phyloP scores from a whole-genome alignment of 345 rosid species.

The Combretum micranthum region DNA sequence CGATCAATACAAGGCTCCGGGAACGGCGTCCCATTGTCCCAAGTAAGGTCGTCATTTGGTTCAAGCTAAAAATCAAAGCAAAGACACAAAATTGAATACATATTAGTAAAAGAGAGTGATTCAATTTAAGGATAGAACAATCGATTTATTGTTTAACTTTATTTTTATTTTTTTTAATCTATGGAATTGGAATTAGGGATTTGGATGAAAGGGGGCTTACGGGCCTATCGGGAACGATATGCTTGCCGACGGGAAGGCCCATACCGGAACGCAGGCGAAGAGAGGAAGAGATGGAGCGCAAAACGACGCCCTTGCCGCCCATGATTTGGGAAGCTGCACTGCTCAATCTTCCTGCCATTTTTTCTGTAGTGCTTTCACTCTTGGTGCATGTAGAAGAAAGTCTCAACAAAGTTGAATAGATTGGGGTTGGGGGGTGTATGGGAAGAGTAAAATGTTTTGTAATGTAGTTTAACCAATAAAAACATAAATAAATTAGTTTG shows the following conservation, averaged over 20 bases:
- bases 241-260: conserved; percentile 96
- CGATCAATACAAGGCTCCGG: conserved; percentile 99
- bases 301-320: conserved; percentile 79
- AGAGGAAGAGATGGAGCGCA: conserved; percentile 66
- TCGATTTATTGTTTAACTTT: not conserved
- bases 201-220: conserved; percentile 27
- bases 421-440: too few species aligned
- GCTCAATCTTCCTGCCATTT: conserved; percentile 83
- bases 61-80: conserved; percentile 38
- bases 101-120: not conserved
- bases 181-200: not conserved
- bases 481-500: too few species aligned
- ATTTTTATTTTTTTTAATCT: not conserved
- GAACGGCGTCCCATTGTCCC: conserved; percentile 92
- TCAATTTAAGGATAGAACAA: too few species aligned
- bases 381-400: not conserved
- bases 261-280: conserved; percentile 87
- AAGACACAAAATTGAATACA: not conserved
- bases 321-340: conserved; percentile 67
- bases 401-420: too few species aligned
- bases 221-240: conserved; percentile 90
- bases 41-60: conserved; percentile 81
- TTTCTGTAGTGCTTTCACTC: conserved; percentile 6
- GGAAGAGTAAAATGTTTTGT: too few species aligned
- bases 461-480: too few species aligned